phyloP scores from a whole-genome alignment of 805 yeast genomes.

The Candida endomychidarum region DNA sequence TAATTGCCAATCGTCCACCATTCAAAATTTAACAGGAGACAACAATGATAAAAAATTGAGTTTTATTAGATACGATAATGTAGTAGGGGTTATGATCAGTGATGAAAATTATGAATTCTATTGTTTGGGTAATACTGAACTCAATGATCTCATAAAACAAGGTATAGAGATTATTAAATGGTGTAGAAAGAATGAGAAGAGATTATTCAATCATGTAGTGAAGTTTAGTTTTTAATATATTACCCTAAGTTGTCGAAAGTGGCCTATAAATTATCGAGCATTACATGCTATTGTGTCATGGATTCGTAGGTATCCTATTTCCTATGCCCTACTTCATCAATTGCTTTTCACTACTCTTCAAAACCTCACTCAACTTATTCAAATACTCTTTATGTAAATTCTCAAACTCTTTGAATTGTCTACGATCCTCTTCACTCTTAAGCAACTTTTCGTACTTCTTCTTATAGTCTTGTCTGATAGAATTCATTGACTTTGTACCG shows the following conservation, averaged over 20 bases:
- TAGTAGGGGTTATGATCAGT: conserved; percentile 39
- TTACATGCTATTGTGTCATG: no score
- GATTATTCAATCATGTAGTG: conserved; percentile 65
- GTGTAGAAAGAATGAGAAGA: conserved; percentile 69
- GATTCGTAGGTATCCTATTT: no score
- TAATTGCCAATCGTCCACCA: conserved; percentile 20
- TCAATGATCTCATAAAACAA: conserved; percentile 57
- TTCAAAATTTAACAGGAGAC: conserved; percentile 16
- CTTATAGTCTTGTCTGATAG: conserved; percentile 51
- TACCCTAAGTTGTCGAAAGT: no score
- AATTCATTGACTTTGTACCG: conserved; percentile 47
- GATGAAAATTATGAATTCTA: conserved; percentile 36
- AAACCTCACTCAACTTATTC: conserved; percentile 54
- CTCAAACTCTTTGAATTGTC: conserved; percentile 61
- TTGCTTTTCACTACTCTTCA: conserved; percentile 57
- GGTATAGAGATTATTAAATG: conserved; percentile 68
- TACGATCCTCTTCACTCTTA: conserved; percentile 55
- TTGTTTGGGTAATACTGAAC: conserved; percentile 46
- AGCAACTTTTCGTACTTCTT: conserved; percentile 58
- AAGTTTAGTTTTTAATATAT: conserved; percentile 14
- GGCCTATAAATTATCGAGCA: no score
- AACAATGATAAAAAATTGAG: conserved; percentile 42
- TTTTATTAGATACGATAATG: conserved; percentile 29
- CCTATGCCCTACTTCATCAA: conserved; percentile 37
- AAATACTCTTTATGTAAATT: conserved; percentile 64